Conservation (phyloP, 495 filamentous ascomycete genomes). For the Penicillium manginii region DNA sequence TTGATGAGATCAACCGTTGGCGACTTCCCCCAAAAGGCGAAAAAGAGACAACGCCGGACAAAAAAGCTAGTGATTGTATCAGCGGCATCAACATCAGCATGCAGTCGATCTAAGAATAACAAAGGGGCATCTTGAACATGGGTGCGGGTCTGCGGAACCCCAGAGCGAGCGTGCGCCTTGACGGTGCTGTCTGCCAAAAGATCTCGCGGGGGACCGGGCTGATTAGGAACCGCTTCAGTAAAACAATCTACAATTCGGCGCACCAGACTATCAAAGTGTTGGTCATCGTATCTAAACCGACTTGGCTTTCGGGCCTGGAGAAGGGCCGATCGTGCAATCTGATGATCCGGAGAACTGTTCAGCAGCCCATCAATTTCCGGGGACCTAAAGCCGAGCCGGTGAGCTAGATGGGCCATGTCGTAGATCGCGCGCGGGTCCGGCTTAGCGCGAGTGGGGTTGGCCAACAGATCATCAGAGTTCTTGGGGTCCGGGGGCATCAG, state of each 20-base stretch:
- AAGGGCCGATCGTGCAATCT: constrained; percentile 7
- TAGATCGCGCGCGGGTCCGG: constrained; percentile 2
- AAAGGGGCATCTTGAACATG: constrained; percentile 23
- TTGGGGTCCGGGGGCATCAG: constrained; percentile 1
- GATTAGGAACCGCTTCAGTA: constrained; percentile 27
- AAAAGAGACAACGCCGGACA: constrained; percentile 37
- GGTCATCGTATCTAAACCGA: constrained; percentile 3
- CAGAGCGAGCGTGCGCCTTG: too few species aligned
- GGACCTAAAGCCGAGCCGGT: constrained; percentile 1
- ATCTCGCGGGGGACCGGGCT: constrained; percentile 6
- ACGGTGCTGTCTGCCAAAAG: constrained; percentile 16
- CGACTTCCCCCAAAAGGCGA: neutral
- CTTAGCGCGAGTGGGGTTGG: neutral
- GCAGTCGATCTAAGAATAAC: constrained; percentile 35
- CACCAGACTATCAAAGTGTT: constrained; percentile 5
- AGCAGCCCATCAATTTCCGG: neutral
- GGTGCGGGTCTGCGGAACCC: constrained; percentile 12
- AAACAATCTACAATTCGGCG: constrained; percentile 28
- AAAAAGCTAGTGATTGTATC: constrained; percentile 35
- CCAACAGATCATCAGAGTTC: neutral
- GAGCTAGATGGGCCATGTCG: constrained; percentile 13
- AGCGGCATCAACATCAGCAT: constrained; percentile 19
- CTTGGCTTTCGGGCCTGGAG: constrained; percentile 6
- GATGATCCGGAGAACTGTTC: constrained; percentile 7
- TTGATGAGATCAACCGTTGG: neutral